These are phyloP conservation scores for Zymoseptoria brevis DNA, from an alignment of 2,329 filamentous ascomycete species.

Conservation along the genomic window DNA sequence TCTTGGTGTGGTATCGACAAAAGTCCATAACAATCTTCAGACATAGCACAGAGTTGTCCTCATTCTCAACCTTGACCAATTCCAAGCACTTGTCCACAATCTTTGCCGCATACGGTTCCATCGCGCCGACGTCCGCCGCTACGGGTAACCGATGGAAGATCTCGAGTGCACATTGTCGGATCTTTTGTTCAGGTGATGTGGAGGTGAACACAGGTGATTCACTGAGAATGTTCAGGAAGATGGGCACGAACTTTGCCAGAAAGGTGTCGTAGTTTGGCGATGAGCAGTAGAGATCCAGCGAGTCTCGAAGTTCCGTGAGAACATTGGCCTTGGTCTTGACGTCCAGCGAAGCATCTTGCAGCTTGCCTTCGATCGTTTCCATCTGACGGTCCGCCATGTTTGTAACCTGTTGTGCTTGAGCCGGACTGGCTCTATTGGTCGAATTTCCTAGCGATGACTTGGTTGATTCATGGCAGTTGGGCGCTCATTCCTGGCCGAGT, in stretches of 20 bases:
- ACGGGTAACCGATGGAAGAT: slow-evolving; percentile 81
- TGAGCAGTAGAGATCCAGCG: slow-evolving; percentile 77
- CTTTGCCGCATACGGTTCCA: slow-evolving; percentile 82
- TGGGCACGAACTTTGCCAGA: slow-evolving; percentile 77
- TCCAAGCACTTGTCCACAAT: slow-evolving; percentile 86
- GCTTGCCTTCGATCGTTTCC: slow-evolving; percentile 40
- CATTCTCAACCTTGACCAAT: slow-evolving; percentile 84
- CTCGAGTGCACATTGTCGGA: slow-evolving; percentile 88
- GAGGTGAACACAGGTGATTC: slow-evolving; percentile 86
- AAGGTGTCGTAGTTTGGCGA: slow-evolving; percentile 72
- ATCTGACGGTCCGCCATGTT: slow-evolving; percentile 24
- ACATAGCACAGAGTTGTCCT: slow-evolving; percentile 96
- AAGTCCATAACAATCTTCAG: slow-evolving; percentile 98
- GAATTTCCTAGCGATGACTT: not conserved
- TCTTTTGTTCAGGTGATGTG: slow-evolving; percentile 82
- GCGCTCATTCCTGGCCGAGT: not conserved
- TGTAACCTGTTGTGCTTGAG: not conserved
- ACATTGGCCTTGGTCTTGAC: slow-evolving; percentile 72
- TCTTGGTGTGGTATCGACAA: slow-evolving; percentile 81
- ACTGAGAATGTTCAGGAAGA: slow-evolving; percentile 77
- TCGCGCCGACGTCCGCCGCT: slow-evolving; percentile 55
- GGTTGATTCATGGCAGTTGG: not conserved
- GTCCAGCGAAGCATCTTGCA: slow-evolving; percentile 49
- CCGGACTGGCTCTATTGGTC: not conserved
- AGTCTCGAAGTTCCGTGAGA: slow-evolving; percentile 81